Evolutionary conservation across 2,329 filamentous ascomycete species (phyloP).

Genomic region (Fusarium agapanthi): DNA sequence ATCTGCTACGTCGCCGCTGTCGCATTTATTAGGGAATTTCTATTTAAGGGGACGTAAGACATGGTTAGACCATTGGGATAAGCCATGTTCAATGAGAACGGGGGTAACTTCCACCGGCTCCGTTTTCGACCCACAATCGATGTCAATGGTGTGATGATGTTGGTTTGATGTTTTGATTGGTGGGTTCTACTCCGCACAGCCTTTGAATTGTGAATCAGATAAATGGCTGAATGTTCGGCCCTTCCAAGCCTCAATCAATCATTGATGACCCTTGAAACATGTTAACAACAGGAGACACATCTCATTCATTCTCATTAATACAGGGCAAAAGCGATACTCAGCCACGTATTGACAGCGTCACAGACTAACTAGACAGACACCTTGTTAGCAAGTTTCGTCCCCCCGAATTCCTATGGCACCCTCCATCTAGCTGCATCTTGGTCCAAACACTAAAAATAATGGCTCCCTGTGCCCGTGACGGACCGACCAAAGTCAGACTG

Average conservation of each 20-base stretch:
- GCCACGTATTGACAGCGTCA: not conserved
- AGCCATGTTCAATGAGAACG: constrained; percentile 27
- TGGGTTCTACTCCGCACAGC: not conserved
- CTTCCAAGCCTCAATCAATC: not conserved
- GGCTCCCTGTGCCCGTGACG: no score
- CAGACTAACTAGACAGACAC: not conserved
- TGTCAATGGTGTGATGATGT: constrained; percentile 4
- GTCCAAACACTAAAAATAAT: not conserved
- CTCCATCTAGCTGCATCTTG: not conserved
- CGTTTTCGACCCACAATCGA: constrained; percentile 9
- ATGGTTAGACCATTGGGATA: constrained; percentile 28
- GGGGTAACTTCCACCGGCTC: constrained; percentile 37
- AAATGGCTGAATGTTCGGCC: not conserved
- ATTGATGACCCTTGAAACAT: not conserved
- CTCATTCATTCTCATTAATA: not conserved
- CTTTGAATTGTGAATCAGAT: not conserved
- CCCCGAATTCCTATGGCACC: not conserved
- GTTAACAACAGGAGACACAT: no score
- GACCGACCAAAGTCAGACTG: fast-evolving
- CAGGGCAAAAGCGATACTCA: no score
- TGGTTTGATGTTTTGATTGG: not conserved
- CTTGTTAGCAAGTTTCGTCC: not conserved
- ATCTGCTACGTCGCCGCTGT: constrained; percentile 10
- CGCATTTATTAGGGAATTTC: constrained; percentile 21
- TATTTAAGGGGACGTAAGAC: constrained; percentile 35